A percentile compares a stretch with the other conserved stretches of the same genome.
Evolutionary conservation across 2,329 filamentous ascomycete species (phyloP).

Genomic region (Ustulina deusta): DNA sequence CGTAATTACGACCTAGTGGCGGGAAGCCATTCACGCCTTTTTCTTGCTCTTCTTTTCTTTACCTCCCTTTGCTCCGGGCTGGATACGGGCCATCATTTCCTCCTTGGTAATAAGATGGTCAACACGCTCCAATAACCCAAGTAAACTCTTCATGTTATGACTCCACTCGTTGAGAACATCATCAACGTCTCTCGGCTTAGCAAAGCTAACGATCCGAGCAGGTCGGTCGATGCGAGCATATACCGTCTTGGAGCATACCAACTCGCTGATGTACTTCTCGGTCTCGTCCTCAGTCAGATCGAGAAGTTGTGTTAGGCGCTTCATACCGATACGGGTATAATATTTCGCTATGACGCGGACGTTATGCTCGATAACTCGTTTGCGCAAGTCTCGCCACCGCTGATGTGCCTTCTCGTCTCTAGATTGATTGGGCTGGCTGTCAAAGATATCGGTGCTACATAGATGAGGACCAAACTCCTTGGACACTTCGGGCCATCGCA

Average conservation of each 20-base stretch:
- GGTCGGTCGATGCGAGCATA: constrained; percentile 98
- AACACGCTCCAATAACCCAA: constrained; percentile 88
- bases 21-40: constrained; percentile 44
- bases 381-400: constrained; percentile 94
- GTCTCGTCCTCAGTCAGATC: constrained; percentile 96
- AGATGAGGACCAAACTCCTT: constrained; percentile 90
- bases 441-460: constrained; percentile 90
- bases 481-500: constrained; percentile 96
- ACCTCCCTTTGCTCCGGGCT: constrained; percentile 67
- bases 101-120: constrained; percentile 99
- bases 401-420: constrained; percentile 83
- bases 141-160: constrained; percentile 93
- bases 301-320: constrained; percentile 87
- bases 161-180: constrained; percentile 99
- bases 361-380: constrained; percentile 99
- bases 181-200: constrained; percentile 93
- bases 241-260: constrained; percentile 97
- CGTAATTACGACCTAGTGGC: constrained; percentile 36
- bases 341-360: constrained; percentile 98
- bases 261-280: constrained; percentile 97
- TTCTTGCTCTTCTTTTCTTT: constrained; percentile 56
- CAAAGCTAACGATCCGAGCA: constrained; percentile 91
- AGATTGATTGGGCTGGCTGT: constrained; percentile 71
- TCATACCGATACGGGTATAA: constrained; percentile 96
- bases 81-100: constrained; percentile 99